Evolutionary conservation across 768 basidiomycete species (phyloP).

Genomic region (Pseudohyphozyma bogoriensis): DNA sequence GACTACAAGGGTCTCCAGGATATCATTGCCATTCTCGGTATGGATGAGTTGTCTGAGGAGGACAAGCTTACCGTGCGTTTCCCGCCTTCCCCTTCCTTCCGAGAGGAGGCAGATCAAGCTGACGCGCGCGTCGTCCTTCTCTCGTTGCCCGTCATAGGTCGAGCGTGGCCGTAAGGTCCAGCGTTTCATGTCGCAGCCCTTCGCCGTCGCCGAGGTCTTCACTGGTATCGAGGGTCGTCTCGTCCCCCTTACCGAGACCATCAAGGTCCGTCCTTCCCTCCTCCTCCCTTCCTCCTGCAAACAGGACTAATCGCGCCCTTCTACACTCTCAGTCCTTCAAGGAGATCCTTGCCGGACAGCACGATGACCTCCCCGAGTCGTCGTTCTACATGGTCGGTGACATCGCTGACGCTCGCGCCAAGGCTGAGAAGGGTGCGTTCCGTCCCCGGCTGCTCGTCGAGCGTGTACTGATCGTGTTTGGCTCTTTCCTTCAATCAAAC

Average conservation of each 20-base stretch:
- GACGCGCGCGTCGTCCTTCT: background rate
- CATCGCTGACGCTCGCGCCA: slow-evolving; percentile 90
- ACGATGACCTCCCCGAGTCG: slow-evolving; percentile 68
- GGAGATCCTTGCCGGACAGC: slow-evolving; percentile 83
- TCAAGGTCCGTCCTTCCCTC: slow-evolving; percentile 36
- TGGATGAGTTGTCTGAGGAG: slow-evolving; percentile 99
- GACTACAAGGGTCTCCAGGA: slow-evolving; percentile 52
- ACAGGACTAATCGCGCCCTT: slow-evolving; percentile 20
- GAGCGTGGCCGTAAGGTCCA: slow-evolving; percentile 95
- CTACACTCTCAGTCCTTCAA: slow-evolving; percentile 43
- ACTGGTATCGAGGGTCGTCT: slow-evolving; percentile 98
- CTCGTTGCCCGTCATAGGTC: slow-evolving; percentile 35
- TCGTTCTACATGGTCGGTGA: slow-evolving; percentile 51
- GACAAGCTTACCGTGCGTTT: slow-evolving; percentile 76
- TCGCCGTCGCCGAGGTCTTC: slow-evolving; percentile 95
- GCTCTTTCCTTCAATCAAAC: too few relatives aligned
- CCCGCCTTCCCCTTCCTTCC: background rate
- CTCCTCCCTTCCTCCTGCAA: slow-evolving; percentile 12
- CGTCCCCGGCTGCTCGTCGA: too few relatives aligned
- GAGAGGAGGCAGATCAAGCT: too few relatives aligned
- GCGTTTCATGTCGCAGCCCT: slow-evolving; percentile 99
- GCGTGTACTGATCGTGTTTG: too few relatives aligned
- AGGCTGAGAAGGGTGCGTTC: slow-evolving; percentile 96
- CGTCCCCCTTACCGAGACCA: slow-evolving; percentile 88
- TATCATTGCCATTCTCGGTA: slow-evolving; percentile 99